Evolutionary conservation across 106 monocot genomes (phyloP).

Genomic region (Acanthochlamys bracteata): DNA sequence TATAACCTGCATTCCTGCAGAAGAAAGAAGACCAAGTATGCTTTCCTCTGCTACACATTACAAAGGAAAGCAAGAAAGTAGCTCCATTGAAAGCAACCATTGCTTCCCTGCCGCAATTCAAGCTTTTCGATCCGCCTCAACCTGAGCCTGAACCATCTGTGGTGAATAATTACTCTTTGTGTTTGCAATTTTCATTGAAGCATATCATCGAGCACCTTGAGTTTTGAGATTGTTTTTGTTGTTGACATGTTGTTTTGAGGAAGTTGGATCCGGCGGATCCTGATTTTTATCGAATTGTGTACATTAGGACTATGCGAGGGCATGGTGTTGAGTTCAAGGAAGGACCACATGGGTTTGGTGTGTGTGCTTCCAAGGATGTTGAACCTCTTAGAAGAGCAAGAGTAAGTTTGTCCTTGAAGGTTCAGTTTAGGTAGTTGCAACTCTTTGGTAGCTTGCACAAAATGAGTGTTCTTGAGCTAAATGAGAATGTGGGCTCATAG

Average conservation of each 20-base stretch:
- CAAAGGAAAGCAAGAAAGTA: neutral
- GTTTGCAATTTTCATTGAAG: neutral
- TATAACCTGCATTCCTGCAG: neutral
- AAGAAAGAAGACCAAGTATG: neutral
- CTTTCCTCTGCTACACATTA: neutral
- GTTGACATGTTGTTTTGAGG: neutral
- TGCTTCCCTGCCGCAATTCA: constrained; percentile 18
- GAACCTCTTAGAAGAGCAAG: constrained; percentile 78
- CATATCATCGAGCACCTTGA: neutral
- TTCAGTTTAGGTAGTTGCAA: neutral
- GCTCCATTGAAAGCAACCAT: neutral
- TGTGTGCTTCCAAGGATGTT: constrained; percentile 72
- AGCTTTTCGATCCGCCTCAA: constrained; percentile 30
- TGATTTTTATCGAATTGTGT: constrained; percentile 92
- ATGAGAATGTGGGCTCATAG: too few relatives aligned
- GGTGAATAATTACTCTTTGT: constrained; percentile 6
- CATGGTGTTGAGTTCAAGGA: constrained; percentile 91
- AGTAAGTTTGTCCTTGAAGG: constrained; percentile 26
- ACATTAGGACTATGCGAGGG: constrained; percentile 63
- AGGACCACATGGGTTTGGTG: constrained; percentile 83
- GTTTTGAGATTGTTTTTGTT: neutral
- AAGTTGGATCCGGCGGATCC: constrained; percentile 83
- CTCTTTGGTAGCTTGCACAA: neutral
- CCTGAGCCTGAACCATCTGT: constrained; percentile 15
- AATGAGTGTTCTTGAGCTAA: too few relatives aligned